phyloP scores from a whole-genome alignment of 2,329 filamentous ascomycete species.

The Cordyceps cicadae region DNA sequence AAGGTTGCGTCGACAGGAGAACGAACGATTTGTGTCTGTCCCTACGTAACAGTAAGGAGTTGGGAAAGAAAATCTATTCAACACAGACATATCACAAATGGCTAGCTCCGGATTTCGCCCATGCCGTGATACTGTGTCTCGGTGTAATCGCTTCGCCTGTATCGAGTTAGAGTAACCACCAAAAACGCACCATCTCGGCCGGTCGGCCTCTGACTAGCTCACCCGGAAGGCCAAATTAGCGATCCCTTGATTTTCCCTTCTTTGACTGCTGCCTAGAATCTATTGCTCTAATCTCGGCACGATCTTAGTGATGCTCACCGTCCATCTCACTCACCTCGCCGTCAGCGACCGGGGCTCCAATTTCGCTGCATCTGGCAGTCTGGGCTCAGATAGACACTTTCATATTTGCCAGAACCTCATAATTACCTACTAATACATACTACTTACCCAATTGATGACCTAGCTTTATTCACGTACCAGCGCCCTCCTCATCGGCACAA shows the following conservation, averaged over 20 bases:
- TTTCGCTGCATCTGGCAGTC: not conserved
- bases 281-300: not conserved
- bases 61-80: not conserved
- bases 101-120: conserved; percentile 2
- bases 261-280: not conserved
- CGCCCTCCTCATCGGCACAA: not conserved
- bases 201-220: not conserved
- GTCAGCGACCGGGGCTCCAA: not conserved
- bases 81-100: not conserved
- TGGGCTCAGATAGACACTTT: not conserved
- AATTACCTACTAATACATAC: not conserved
- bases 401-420: not conserved
- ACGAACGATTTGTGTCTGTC: not conserved
- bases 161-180: not conserved
- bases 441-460: too few relatives aligned
- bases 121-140: not conserved
- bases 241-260: not conserved
- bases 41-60: not conserved
- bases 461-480: not conserved
- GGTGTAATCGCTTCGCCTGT: not conserved
- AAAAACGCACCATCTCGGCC: not conserved
- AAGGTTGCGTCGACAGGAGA: not conserved
- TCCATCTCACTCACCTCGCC: not conserved
- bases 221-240: not conserved
- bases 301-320: not conserved